These are phyloP conservation scores for Fusarium dimerum DNA, from an alignment of 2,329 filamentous ascomycete species.

Conservation along the genomic window DNA sequence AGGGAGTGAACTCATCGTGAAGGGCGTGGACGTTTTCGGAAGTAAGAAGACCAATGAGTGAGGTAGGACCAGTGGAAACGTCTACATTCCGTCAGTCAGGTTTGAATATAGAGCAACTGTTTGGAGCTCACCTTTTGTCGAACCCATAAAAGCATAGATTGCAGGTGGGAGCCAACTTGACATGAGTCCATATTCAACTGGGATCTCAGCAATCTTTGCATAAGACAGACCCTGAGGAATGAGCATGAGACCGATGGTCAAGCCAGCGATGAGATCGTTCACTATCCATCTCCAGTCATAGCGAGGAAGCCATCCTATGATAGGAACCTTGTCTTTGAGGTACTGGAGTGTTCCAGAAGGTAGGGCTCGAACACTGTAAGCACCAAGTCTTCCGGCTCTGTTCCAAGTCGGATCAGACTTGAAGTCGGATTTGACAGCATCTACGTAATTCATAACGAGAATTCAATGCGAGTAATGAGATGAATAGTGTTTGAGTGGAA, in stretches of 20 bases:
- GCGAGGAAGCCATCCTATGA: conserved; percentile 62
- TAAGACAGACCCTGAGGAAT: conserved; percentile 65
- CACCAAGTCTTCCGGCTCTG: conserved; percentile 17
- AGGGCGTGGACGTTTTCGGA: conserved; percentile 60
- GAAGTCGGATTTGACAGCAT: conserved; percentile 19
- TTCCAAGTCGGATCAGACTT: conserved; percentile 27
- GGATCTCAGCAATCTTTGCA: conserved; percentile 62
- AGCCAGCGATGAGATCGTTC: conserved; percentile 62
- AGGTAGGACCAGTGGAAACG: conserved; percentile 64
- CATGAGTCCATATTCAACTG: conserved; percentile 61
- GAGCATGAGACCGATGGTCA: conserved; percentile 60
- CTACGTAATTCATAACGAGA: conserved; percentile 21
- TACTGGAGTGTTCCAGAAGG: conserved; percentile 58
- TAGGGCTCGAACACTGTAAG: conserved; percentile 32
- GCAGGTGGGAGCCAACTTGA: conserved; percentile 60
- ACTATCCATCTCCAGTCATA: conserved; percentile 63
- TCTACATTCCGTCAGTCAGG: conserved; percentile 38
- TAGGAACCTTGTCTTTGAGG: conserved; percentile 60
- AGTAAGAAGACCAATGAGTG: conserved; percentile 63
- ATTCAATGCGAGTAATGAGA: too few relatives aligned
- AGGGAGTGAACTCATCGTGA: conserved; percentile 50
- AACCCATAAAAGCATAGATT: conserved; percentile 61
- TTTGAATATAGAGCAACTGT: neutral
- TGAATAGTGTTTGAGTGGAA: neutral
- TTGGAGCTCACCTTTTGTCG: conserved; percentile 53